Base-by-base conservation (phyloP, 2,329 filamentous ascomycete species). In the Monilinia vaccinii-corymbosi region DNA sequence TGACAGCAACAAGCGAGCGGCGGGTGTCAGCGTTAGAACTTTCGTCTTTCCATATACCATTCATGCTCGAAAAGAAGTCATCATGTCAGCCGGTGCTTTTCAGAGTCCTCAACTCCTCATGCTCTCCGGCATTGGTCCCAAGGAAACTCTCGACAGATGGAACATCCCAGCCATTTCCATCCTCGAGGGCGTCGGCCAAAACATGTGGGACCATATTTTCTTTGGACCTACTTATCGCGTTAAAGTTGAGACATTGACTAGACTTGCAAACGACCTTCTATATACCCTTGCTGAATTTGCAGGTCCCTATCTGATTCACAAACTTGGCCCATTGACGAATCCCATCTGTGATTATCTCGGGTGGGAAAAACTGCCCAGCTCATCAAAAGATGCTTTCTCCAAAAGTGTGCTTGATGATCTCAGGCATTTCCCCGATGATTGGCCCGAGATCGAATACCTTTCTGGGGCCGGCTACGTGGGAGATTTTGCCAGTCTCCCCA, bases 131-230 rank as follows among this genome's bases (percentile, higher is more conserved):
- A 72, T 82, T 31, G 79, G 79, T 0, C 74, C 76, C 1, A 70
- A 69, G 1, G 68, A 70, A 0, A 74, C 77, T 23, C 72, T 83
- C 2, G 56, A 73, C 5, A 67, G 71, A n/a, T 73, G 77, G 56
- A 68, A 75, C 18, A 82, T 82, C 40, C 67, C 73, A 0, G 65
- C 79, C 1, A 61, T 82, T 1, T 72, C 73, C 4, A 73, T 79
- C 45, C 73, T 78, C 0, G 75, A 75, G 0, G 79, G 79, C 1
- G 80, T 82, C 1, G 81, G 79, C 6, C 72, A 79, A 64, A 77
- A 78, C 58, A 72, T 82, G 63, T 73, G 74, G 61, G 79, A 58
- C 34, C 56, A 58, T 28, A 25, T 52, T 14, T 36, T 58, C 25
- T 34, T 52, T 25, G 56, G 47, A 4, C 47, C 56, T 9, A 51